Conservation (phyloP, 331 rosid genomes). For the Prunus yedoensis region DNA sequence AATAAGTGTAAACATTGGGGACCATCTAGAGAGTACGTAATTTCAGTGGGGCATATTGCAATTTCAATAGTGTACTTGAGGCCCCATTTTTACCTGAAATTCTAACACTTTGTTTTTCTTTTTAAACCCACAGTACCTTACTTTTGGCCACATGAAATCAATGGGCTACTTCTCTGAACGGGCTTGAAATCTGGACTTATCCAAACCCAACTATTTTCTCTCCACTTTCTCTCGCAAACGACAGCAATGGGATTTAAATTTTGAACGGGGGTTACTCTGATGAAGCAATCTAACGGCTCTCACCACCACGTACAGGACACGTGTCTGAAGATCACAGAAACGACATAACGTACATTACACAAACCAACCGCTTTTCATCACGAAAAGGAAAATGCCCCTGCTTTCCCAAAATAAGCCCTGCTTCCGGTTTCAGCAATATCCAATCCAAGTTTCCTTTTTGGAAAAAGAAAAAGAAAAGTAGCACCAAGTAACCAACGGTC, state of each 20-base stretch:
- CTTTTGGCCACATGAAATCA: background rate
- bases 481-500: background rate
- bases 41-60: background rate
- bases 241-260: background rate
- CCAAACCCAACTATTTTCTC: background rate
- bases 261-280: background rate
- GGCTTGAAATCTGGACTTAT: background rate
- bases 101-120: background rate
- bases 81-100: background rate
- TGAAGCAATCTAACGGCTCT: constrained; percentile 7
- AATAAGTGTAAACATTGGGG: background rate
- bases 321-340: constrained; percentile 4
- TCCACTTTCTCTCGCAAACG: background rate
- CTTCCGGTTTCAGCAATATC: background rate
- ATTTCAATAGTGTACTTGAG: background rate
- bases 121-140: background rate
- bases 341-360: constrained; percentile 1
- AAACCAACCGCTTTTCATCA: background rate
- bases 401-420: constrained; percentile 16
- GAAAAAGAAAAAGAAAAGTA: background rate
- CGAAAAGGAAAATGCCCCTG: background rate
- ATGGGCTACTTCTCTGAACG: background rate
- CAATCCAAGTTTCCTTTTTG: no score
- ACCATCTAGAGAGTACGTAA: background rate
- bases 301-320: background rate